phyloP scores from a whole-genome alignment of 768 basidiomycete genomes.

The Phylloporus arenicola region DNA sequence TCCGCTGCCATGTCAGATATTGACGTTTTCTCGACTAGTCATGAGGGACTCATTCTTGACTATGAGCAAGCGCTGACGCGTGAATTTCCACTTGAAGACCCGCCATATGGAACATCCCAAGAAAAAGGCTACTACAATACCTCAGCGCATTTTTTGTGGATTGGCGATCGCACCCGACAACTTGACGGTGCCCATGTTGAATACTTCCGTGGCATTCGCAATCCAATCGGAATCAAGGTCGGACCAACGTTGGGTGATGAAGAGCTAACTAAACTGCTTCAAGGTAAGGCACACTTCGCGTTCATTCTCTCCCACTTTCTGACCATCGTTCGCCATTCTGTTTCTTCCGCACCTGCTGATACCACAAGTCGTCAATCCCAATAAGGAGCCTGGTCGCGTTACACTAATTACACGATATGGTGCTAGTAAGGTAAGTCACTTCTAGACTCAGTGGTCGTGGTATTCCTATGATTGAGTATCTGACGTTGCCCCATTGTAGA shows the following conservation, averaged over 20 bases:
- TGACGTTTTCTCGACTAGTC: conserved; percentile 40
- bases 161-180: conserved; percentile 93
- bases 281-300: conserved; percentile 46
- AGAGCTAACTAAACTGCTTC: conserved; percentile 71
- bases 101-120: conserved; percentile 10
- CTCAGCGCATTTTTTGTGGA: conserved; percentile 94
- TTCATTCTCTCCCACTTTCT: not conserved
- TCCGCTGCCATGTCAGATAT: not conserved
- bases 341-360: not conserved
- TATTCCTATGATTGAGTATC: not conserved
- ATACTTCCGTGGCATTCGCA: conserved; percentile 87
- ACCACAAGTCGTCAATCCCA: conserved; percentile 74
- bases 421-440: conserved; percentile 60
- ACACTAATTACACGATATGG: conserved; percentile 94
- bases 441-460: not conserved
- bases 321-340: not conserved
- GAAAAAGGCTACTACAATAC: conserved; percentile 72
- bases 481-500: conserved; percentile 37
- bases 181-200: conserved; percentile 92
- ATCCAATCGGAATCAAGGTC: conserved; percentile 94
- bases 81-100: conserved; percentile 41
- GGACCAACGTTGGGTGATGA: conserved; percentile 80
- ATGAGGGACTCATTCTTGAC: conserved; percentile 88
- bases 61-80: conserved; percentile 93
- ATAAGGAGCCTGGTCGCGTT: conserved; percentile 75